These are phyloP conservation scores for Jackrogersella multiformis DNA, from an alignment of 495 filamentous ascomycete species.

Conservation along the genomic window DNA sequence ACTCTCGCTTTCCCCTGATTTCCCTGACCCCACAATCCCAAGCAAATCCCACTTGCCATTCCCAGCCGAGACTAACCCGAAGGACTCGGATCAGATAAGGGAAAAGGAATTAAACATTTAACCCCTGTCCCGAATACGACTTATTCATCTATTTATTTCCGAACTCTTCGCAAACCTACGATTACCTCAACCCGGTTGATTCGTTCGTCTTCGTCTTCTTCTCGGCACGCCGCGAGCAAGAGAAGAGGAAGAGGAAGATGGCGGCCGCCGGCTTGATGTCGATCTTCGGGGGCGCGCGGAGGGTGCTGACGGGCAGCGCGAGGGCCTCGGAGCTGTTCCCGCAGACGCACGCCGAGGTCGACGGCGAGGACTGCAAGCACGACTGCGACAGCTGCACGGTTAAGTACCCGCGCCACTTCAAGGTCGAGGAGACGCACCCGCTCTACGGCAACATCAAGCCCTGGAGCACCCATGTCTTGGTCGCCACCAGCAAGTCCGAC, in stretches of 20 bases:
- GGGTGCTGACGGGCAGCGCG: conserved; percentile 69
- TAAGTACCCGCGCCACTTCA: conserved; percentile 73
- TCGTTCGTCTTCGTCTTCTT: background rate
- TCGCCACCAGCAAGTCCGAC: conserved; percentile 94
- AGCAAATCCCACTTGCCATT: conserved; percentile 19
- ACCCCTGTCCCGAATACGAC: conserved; percentile 16
- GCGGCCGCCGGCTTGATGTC: conserved; percentile 52
- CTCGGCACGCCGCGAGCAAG: background rate
- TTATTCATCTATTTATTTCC: background rate
- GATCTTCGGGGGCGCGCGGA: conserved; percentile 53
- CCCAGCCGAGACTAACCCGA: conserved; percentile 11
- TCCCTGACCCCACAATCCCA: background rate
- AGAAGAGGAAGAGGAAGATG: conserved; percentile 23
- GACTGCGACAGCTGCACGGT: conserved; percentile 89
- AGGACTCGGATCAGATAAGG: conserved; percentile 35
- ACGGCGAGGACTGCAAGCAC: conserved; percentile 88
- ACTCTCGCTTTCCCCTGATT: background rate
- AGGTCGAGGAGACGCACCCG: conserved; percentile 79
- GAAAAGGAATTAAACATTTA: background rate
- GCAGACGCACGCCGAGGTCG: conserved; percentile 71
- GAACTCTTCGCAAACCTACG: too few relatives aligned
- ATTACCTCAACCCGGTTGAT: background rate
- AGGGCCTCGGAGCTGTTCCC: conserved; percentile 68
- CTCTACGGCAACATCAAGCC: conserved; percentile 89
- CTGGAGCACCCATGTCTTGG: conserved; percentile 88